phyloP scores from a whole-genome alignment of 768 basidiomycete species.

The Rhodotorula diobovata region DNA sequence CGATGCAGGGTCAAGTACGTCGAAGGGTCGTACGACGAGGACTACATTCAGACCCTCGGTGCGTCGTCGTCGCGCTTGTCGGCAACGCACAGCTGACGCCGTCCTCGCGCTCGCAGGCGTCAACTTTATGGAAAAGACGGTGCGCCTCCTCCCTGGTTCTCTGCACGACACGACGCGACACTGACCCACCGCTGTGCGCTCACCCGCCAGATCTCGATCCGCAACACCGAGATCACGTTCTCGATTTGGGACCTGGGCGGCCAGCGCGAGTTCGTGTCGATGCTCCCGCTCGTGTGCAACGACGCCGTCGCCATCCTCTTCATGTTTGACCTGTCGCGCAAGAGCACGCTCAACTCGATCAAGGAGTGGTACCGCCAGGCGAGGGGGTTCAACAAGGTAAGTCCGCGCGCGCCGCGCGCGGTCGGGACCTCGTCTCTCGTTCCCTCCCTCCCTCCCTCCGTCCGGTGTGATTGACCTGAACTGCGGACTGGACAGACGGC shows the following conservation, averaged over 20 bases:
- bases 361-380: conserved; percentile 99
- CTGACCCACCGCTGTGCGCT: background rate
- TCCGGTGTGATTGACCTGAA: background rate
- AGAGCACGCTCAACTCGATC: conserved; percentile 94
- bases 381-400: conserved; percentile 98
- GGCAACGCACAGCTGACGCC: background rate
- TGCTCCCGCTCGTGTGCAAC: conserved; percentile 58
- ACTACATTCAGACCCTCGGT: conserved; percentile 99
- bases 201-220: conserved; percentile 65
- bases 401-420: no score
- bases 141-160: background rate
- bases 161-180: no score
- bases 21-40: conserved; percentile 70
- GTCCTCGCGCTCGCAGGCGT: conserved; percentile 50
- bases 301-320: conserved; percentile 99
- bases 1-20: conserved; percentile 76
- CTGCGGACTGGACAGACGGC: conserved; percentile 64
- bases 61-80: background rate
- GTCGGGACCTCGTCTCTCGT: background rate
- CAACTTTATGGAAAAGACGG: conserved; percentile 99
- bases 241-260: conserved; percentile 70
- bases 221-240: conserved; percentile 97
- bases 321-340: conserved; percentile 98
- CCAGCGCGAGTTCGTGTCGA: conserved; percentile 84
- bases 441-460: background rate